Conservation (phyloP, 2,329 filamentous ascomycete species). For the Metarhizium robertsii region DNA sequence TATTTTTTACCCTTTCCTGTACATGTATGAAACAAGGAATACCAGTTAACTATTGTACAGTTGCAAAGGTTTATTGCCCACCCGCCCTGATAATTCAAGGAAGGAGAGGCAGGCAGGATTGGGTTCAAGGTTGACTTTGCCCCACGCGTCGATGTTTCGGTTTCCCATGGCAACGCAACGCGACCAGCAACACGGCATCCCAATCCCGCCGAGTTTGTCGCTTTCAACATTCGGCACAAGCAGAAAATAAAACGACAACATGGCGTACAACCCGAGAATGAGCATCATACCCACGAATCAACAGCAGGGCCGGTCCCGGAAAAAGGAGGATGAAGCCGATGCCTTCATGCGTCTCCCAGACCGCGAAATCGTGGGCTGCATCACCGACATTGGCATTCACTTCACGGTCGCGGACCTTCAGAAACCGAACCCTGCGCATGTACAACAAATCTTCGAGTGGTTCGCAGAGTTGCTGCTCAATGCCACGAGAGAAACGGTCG, state of each 20-base stretch:
- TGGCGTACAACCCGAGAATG: conserved; percentile 52
- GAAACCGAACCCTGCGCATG: conserved; percentile 88
- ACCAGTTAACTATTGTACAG: too few relatives aligned
- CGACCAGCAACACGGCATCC: neutral
- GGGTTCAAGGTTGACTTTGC: too few relatives aligned
- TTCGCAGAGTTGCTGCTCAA: conserved; percentile 92
- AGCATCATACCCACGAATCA: conserved; percentile 48
- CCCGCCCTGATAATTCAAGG: too few relatives aligned
- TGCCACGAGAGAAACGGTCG: conserved; percentile 83
- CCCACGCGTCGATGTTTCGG: neutral
- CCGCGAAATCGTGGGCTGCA: conserved; percentile 88
- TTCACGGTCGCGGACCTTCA: conserved; percentile 81
- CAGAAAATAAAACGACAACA: conserved; percentile 19
- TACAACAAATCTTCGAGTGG: conserved; percentile 97
- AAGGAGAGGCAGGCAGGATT: too few relatives aligned
- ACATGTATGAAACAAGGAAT: too few relatives aligned
- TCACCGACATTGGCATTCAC: conserved; percentile 89
- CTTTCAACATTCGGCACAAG: neutral
- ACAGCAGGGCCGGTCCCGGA: conserved; percentile 41
- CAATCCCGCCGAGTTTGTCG: neutral
- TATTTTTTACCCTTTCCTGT: too few relatives aligned
- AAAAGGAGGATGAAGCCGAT: conserved; percentile 51
- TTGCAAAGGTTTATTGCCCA: too few relatives aligned
- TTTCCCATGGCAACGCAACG: conserved; percentile 9
- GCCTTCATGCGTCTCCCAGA: conserved; percentile 53